These are phyloP conservation scores for Rhizopogon roseolus DNA, from an alignment of 768 basidiomycete species.

Conservation along the genomic window DNA sequence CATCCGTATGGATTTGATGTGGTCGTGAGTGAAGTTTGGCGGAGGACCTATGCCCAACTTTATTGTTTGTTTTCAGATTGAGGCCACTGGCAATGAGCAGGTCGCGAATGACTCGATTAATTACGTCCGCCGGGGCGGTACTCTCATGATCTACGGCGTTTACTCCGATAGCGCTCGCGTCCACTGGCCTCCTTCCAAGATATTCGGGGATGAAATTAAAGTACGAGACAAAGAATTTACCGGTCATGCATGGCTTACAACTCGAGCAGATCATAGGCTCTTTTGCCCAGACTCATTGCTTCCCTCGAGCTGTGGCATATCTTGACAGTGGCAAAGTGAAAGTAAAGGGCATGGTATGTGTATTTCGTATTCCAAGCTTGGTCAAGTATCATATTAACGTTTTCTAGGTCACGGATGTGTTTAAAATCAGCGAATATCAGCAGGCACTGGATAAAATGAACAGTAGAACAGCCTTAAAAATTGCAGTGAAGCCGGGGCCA, in stretches of 20 bases:
- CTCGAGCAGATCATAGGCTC: conserved; percentile 44
- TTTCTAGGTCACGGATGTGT: conserved; percentile 49
- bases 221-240: conserved; percentile 11
- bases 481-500: conserved; percentile 39
- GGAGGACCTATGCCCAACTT: neutral
- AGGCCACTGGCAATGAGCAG: conserved; percentile 38
- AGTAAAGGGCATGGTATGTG: conserved; percentile 44
- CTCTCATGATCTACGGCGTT: conserved; percentile 51
- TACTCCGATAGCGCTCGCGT: conserved; percentile 49
- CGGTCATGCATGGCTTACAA: neutral
- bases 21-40: conserved; percentile 18
- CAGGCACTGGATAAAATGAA: conserved; percentile 64
- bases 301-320: conserved; percentile 54
- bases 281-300: conserved; percentile 54
- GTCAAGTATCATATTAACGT: neutral
- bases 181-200: conserved; percentile 51
- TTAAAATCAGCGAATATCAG: conserved; percentile 55
- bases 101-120: conserved; percentile 37
- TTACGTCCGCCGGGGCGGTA: conserved; percentile 38
- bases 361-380: neutral
- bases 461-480: conserved; percentile 48
- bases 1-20: conserved; percentile 43
- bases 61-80: conserved; percentile 17
- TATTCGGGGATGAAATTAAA: conserved; percentile 51
- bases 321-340: conserved; percentile 50